Conservation (phyloP, 192 early-diverging fungal species). For the Coemansia pectinata region DNA sequence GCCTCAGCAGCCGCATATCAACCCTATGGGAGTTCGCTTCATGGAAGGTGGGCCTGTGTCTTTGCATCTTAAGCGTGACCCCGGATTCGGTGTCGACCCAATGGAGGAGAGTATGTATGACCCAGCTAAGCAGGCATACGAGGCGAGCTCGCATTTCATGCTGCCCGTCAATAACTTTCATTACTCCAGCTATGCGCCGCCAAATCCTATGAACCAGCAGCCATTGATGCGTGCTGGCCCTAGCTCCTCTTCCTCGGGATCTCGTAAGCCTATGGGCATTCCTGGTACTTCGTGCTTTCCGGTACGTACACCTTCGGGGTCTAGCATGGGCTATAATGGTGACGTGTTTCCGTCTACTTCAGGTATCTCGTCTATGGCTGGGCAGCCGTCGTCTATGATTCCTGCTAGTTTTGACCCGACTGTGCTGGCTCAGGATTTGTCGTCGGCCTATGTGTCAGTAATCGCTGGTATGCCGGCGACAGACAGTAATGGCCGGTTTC, state of each 20-base stretch:
- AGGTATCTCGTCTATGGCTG: not conserved
- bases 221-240: constrained; percentile 3
- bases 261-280: constrained; percentile 12
- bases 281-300: constrained; percentile 5
- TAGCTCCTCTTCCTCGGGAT: not conserved
- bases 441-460: constrained; percentile 47
- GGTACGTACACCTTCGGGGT: constrained; percentile 35
- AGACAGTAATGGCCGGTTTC: not conserved
- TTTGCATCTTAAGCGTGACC: constrained; percentile 52
- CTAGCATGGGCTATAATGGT: constrained; percentile 18
- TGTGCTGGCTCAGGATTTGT: constrained; percentile 40
- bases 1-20: constrained; percentile 38
- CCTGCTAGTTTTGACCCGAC: constrained; percentile 40
- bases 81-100: constrained; percentile 38
- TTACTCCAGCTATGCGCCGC: constrained; percentile 18
- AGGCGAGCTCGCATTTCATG: constrained; percentile 43
- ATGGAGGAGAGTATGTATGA: constrained; percentile 44
- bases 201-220: not conserved
- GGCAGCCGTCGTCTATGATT: not conserved
- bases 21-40: constrained; percentile 32
- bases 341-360: constrained; percentile 12
- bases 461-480: constrained; percentile 25
- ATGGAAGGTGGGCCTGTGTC: constrained; percentile 39
- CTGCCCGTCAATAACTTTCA: constrained; percentile 42
- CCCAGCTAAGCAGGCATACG: constrained; percentile 46